These are phyloP conservation scores for Coemansia sp. DNA, from an alignment of 192 early-diverging fungal genomes.

Conservation along the genomic window DNA sequence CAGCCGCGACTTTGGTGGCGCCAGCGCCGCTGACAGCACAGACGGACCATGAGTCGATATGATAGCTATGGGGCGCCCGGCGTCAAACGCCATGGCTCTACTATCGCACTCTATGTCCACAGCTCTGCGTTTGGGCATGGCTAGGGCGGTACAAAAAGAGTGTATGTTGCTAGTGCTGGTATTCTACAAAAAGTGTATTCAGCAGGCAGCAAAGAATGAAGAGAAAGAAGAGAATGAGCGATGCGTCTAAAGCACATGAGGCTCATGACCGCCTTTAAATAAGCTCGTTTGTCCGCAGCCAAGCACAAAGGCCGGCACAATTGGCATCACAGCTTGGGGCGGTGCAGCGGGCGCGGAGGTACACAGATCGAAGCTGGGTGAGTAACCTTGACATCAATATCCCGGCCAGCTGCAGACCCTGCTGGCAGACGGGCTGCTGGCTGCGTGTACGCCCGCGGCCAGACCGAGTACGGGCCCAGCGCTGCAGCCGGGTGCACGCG, in stretches of 20 bases:
- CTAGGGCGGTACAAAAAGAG: not conserved
- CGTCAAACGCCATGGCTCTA: not conserved
- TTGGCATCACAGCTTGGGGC: slow-evolving; percentile 18
- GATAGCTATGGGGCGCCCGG: slow-evolving; percentile 21
- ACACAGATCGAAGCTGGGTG: slow-evolving; percentile 25
- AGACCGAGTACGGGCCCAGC: slow-evolving; percentile 20
- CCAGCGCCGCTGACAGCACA: slow-evolving; percentile 28
- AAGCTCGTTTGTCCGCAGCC: slow-evolving; percentile 9
- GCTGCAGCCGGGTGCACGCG: slow-evolving; percentile 27
- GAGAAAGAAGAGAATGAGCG: not conserved
- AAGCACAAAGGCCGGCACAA: not conserved
- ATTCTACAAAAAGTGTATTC: not conserved
- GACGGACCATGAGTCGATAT: slow-evolving; percentile 36
- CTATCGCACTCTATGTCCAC: not conserved
- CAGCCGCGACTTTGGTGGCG: slow-evolving; percentile 19
- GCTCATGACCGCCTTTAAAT: not conserved
- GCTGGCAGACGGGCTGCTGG: not conserved
- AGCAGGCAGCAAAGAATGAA: not conserved
- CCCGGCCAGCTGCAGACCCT: not conserved
- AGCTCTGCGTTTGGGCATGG: slow-evolving; percentile 2
- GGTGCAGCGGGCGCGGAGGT: slow-evolving; percentile 3
- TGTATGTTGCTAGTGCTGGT: not conserved
- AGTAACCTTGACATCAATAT: slow-evolving; percentile 22
- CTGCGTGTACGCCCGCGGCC: slow-evolving; percentile 8
- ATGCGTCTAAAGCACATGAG: not conserved